These are phyloP conservation scores for Albifimbria verrucaria DNA, from an alignment of 2,329 filamentous ascomycete genomes.

Conservation along the genomic window DNA sequence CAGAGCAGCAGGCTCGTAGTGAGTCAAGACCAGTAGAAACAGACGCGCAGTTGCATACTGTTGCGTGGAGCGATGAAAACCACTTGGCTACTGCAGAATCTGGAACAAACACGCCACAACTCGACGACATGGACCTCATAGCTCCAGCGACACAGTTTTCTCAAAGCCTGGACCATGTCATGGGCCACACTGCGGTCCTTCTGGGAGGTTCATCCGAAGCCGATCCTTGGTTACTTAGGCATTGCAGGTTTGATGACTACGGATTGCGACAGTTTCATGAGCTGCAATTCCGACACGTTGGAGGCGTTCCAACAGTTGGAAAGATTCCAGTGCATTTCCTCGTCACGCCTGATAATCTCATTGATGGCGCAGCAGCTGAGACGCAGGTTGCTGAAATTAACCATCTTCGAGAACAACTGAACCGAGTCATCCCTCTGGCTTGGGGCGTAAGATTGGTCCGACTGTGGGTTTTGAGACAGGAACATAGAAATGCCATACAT, in stretches of 20 bases:
- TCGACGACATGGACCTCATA: too few species aligned
- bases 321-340: slow-evolving; percentile 28
- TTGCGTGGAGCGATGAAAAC: too few species aligned
- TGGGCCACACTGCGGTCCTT: slow-evolving; percentile 18
- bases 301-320: slow-evolving; percentile 28
- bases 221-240: slow-evolving; percentile 31
- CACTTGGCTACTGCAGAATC: too few species aligned
- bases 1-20: too few species aligned
- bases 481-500: too few species aligned
- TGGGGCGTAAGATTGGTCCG: too few species aligned
- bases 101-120: too few species aligned
- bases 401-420: background rate
- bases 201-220: slow-evolving; percentile 29
- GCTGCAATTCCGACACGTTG: slow-evolving; percentile 33
- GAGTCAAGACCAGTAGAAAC: too few species aligned
- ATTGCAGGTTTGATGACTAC: slow-evolving; percentile 31
- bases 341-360: slow-evolving; percentile 6
- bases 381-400: background rate
- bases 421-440: too few species aligned
- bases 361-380: background rate
- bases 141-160: too few species aligned
- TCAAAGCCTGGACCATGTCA: background rate
- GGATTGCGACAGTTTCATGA: slow-evolving; percentile 30
- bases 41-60: too few species aligned
- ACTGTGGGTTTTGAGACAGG: too few species aligned